Conservation (phyloP, 352 stramenopile genomes). For the Pythium rishiriense region DNA sequence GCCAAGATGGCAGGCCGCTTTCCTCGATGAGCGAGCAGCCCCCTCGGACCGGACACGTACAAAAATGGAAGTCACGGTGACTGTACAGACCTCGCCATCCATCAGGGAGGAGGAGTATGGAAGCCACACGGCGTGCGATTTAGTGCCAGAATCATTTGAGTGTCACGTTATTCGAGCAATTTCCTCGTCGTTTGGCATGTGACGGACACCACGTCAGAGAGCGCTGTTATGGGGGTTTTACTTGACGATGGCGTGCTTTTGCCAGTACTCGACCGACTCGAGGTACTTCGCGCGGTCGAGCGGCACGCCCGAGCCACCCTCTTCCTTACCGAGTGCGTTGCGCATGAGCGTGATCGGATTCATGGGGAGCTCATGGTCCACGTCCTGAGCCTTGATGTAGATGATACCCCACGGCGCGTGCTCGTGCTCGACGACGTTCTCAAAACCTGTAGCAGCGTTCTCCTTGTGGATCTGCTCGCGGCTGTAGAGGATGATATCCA, state of each 20-base stretch:
- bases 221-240: constrained; percentile 23
- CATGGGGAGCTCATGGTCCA: constrained; percentile 96
- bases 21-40: too few relatives aligned
- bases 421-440: constrained; percentile 42
- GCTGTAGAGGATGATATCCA: constrained; percentile 99
- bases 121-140: too few relatives aligned
- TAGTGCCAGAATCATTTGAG: too few relatives aligned
- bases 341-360: constrained; percentile 98
- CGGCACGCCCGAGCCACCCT: constrained; percentile 88
- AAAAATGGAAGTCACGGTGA: too few relatives aligned
- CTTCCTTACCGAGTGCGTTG: constrained; percentile 96
- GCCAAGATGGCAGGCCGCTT: too few relatives aligned
- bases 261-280: constrained; percentile 88
- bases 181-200: neutral
- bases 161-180: neutral
- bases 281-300: constrained; percentile 81
- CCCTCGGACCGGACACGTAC: too few relatives aligned
- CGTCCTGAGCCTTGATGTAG: constrained; percentile 97
- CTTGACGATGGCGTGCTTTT: constrained; percentile 83
- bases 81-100: too few relatives aligned
- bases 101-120: too few relatives aligned
- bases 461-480: constrained; percentile 97
- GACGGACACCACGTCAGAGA: neutral
- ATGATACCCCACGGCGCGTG: constrained; percentile 93
- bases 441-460: constrained; percentile 81